Conservation (phyloP, 2,329 filamentous ascomycete genomes). For the Magnaporthales sp. region DNA sequence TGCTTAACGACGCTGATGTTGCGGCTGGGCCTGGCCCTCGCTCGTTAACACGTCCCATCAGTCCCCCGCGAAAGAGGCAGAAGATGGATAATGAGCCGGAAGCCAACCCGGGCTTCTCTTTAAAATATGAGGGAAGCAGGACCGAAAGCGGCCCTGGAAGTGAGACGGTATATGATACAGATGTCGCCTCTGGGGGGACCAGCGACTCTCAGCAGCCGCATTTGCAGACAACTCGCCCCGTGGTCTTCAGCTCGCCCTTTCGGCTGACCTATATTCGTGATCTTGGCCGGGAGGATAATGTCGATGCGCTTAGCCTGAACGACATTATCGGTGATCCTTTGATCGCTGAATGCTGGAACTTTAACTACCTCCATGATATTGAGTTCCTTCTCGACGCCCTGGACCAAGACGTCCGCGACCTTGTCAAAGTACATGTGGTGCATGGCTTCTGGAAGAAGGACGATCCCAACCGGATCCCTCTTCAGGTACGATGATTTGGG, state of each 20-base stretch:
- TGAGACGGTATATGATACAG: background rate
- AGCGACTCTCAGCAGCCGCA: background rate
- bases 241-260: slow-evolving; percentile 52
- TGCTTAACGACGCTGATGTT: background rate
- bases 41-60: background rate
- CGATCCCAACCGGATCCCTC: slow-evolving; percentile 43
- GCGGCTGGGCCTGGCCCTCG: background rate
- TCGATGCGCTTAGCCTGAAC: slow-evolving; percentile 53
- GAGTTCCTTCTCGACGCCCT: slow-evolving; percentile 46
- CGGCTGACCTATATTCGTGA: slow-evolving; percentile 63
- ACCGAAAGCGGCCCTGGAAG: background rate
- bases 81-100: background rate
- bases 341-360: slow-evolving; percentile 63
- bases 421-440: slow-evolving; percentile 45
- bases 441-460: slow-evolving; percentile 62
- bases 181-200: background rate
- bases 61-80: slow-evolving; percentile 3
- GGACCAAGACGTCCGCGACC: slow-evolving; percentile 37
- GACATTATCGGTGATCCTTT: slow-evolving; percentile 68
- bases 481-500: slow-evolving; percentile 40
- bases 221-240: too few relatives aligned
- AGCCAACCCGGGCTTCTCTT: background rate
- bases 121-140: background rate
- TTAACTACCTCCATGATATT: slow-evolving; percentile 58
- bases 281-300: slow-evolving; percentile 50